phyloP scores from a whole-genome alignment of 75 land plant genomes.

The Larix kaempferi region DNA sequence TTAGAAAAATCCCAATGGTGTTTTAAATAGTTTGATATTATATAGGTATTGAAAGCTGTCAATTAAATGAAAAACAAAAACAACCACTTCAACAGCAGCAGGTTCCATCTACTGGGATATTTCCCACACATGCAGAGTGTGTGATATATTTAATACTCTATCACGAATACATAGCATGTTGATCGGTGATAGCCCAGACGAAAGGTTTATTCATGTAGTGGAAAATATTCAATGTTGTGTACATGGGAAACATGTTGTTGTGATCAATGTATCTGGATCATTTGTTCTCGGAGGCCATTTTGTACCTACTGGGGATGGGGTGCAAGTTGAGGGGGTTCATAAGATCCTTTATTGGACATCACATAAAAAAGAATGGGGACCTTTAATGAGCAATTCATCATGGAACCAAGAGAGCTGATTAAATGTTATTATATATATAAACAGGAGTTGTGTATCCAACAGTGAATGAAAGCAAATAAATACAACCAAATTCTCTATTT shows the following conservation, averaged over 20 bases:
- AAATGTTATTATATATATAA: no score
- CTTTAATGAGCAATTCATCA: slow-evolving; percentile 81
- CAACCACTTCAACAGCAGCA: neutral
- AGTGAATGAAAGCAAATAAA: slow-evolving; percentile 12
- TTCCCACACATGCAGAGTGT: neutral
- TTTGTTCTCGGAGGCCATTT: no score
- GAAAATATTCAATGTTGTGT: slow-evolving; percentile 94
- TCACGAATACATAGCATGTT: slow-evolving; percentile 68
- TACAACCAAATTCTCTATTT: neutral
- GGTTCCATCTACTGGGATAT: neutral
- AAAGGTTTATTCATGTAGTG: no score
- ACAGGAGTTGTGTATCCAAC: no score
- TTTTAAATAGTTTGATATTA: neutral
- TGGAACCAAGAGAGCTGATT: slow-evolving; percentile 70
- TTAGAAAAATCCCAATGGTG: neutral
- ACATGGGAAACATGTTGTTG: slow-evolving; percentile 69
- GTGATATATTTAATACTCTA: slow-evolving; percentile 49
- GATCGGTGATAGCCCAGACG: slow-evolving; percentile 68
- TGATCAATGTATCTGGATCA: slow-evolving; percentile 87
- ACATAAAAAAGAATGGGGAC: slow-evolving; percentile 63
- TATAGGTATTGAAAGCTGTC: slow-evolving; percentile 1
- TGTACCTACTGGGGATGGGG: no score
- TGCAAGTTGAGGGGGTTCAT: no score
- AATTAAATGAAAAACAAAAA: neutral
- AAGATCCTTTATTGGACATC: slow-evolving; percentile 52